Percentiles rank a stretch among this genome's conserved stretches.
Evolutionary conservation across 1,284 basidiomycete species (phyloP).

Genomic region (Trametes pubescens): DNA sequence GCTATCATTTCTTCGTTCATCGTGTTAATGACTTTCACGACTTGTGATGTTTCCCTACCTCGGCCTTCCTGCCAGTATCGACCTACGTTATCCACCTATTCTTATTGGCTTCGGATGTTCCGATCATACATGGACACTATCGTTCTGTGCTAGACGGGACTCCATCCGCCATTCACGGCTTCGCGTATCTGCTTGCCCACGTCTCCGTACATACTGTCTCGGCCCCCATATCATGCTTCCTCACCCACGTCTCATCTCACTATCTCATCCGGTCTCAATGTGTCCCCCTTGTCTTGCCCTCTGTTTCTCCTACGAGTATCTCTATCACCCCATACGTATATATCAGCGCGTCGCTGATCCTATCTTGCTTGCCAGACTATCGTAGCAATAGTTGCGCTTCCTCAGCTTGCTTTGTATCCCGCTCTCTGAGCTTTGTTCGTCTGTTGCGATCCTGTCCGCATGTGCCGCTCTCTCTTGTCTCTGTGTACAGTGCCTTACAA

Average conservation of each 20-base stretch:
- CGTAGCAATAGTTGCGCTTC: constrained; percentile 2
- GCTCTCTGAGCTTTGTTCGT: constrained; percentile 6
- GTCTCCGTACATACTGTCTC: constrained; percentile 3
- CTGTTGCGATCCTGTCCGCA: background rate
- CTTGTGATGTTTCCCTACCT: constrained; percentile 6
- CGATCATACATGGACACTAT: constrained; percentile 21
- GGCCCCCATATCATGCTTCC: background rate
- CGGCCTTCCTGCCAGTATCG: background rate
- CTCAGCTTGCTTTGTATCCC: constrained; percentile 22
- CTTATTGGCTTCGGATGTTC: constrained; percentile 30
- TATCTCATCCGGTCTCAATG: background rate
- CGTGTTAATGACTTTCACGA: constrained; percentile 1
- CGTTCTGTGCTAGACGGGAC: constrained; percentile 25
- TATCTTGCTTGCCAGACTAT: constrained; percentile 8
- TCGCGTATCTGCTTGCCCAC: constrained; percentile 9
- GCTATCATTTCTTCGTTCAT: background rate
- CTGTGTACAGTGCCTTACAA: too few relatives aligned
- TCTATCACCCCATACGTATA: background rate
- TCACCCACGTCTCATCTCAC: background rate
- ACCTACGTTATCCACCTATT: constrained; percentile 28
- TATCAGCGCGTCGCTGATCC: background rate
- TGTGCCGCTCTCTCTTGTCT: too few relatives aligned
- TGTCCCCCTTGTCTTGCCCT: background rate
- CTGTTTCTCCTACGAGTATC: background rate
- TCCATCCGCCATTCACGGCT: constrained; percentile 20